Percentiles rank a stretch among this genome's conserved stretches.
These are phyloP conservation scores for Backusella mclennaniae DNA, from an alignment of 192 early-diverging fungal species.

Conservation along the genomic window DNA sequence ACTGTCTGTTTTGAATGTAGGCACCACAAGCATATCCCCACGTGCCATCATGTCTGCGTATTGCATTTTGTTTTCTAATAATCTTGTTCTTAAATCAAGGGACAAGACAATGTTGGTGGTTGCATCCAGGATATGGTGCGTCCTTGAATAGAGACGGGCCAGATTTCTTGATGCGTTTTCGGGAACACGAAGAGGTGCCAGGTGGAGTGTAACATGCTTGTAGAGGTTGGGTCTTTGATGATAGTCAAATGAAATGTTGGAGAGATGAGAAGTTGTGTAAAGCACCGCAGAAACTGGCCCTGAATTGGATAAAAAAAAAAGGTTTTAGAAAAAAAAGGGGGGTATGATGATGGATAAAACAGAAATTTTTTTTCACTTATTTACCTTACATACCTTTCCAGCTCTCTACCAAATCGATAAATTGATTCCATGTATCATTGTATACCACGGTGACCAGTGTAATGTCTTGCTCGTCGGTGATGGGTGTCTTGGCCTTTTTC, in stretches of 20 bases:
- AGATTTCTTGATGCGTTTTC: conserved; percentile 50
- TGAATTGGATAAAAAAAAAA: background rate
- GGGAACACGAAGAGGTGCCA: conserved; percentile 21
- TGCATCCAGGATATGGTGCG: conserved; percentile 46
- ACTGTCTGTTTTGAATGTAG: conserved; percentile 37
- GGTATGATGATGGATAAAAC: background rate
- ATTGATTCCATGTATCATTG: conserved; percentile 37
- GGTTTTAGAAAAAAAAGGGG: background rate
- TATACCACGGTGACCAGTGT: conserved; percentile 46
- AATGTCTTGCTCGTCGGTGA: conserved; percentile 27
- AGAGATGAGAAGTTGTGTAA: conserved; percentile 27
- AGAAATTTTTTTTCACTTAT: background rate
- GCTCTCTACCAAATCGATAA: conserved; percentile 41
- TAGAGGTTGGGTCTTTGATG: background rate
- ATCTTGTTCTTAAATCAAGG: conserved; percentile 29
- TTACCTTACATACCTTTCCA: conserved; percentile 44
- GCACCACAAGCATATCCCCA: conserved; percentile 54
- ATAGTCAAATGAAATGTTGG: background rate
- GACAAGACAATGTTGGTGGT: conserved; percentile 42
- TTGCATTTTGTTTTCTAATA: conserved; percentile 31
- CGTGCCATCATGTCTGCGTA: conserved; percentile 35
- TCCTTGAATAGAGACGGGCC: conserved; percentile 48
- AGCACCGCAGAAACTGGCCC: conserved; percentile 57
- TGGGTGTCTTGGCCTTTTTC: conserved; percentile 26
- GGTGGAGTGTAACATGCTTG: conserved; percentile 47